These are phyloP conservation scores for Galium porrigens DNA, from an alignment of 305 asterid species.

Conservation along the genomic window DNA sequence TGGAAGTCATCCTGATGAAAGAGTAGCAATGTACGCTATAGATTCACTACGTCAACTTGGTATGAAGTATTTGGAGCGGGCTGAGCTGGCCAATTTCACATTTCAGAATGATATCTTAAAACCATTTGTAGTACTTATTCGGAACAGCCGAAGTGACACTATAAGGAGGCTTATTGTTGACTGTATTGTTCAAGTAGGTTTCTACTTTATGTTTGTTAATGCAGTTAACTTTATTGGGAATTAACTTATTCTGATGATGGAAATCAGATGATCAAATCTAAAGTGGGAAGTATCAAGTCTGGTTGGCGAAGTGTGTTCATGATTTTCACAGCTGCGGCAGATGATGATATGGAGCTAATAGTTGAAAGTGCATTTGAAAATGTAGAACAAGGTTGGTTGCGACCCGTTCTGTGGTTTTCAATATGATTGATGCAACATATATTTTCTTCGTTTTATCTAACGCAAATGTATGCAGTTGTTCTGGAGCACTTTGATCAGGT, in stretches of 20 bases:
- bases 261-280: constrained; percentile 92
- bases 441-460: constrained; percentile 23
- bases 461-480: constrained; percentile 53
- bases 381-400: constrained; percentile 80
- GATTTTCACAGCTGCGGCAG: constrained; percentile 98
- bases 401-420: constrained; percentile 14
- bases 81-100: constrained; percentile 95
- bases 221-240: constrained; percentile 17
- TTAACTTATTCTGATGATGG: constrained; percentile 24
- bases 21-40: constrained; percentile 99
- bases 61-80: constrained; percentile 97
- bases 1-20: constrained; percentile 98
- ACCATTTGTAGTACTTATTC: constrained; percentile 92
- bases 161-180: constrained; percentile 91
- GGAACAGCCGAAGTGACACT: constrained; percentile 84
- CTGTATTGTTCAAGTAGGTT: constrained; percentile 88
- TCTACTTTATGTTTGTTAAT: constrained; percentile 20
- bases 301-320: constrained; percentile 99
- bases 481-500: constrained; percentile 99
- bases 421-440: constrained; percentile 7
- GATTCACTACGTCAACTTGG: constrained; percentile 97
- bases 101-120: constrained; percentile 98
- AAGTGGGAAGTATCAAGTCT: constrained; percentile 95
- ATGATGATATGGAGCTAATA: constrained; percentile 79
- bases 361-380: constrained; percentile 99